These are phyloP conservation scores for Fraxinus angustifolia DNA, from an alignment of 305 asterid genomes.

Conservation along the genomic window DNA sequence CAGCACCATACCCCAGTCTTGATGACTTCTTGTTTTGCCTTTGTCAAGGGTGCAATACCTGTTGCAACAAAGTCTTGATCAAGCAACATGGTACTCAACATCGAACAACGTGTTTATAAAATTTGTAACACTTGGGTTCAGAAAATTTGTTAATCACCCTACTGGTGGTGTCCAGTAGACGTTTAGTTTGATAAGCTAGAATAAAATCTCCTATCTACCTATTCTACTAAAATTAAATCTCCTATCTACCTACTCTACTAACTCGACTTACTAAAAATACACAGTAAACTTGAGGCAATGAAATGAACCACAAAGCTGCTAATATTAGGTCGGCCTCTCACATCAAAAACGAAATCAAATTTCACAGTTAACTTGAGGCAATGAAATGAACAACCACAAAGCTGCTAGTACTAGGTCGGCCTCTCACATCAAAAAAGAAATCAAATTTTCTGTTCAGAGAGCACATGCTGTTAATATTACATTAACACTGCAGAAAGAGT, in stretches of 20 bases:
- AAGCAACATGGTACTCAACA: neutral
- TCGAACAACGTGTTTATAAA: neutral
- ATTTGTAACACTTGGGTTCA: neutral
- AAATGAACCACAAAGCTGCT: neutral
- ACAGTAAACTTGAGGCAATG: neutral
- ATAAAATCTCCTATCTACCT: neutral
- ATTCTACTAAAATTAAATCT: too few species aligned
- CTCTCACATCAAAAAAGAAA: neutral
- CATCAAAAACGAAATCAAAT: neutral
- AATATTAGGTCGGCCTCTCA: neutral
- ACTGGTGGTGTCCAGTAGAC: neutral
- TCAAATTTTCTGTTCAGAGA: neutral
- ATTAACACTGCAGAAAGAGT: neutral
- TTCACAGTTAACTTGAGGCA: neutral
- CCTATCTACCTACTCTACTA: neutral
- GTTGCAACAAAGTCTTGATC: neutral
- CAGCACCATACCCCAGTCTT: slow-evolving; percentile 64
- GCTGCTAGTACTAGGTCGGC: neutral
- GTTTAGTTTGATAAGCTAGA: neutral
- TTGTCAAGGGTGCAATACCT: neutral
- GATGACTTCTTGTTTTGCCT: slow-evolving; percentile 32
- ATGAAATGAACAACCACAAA: neutral
- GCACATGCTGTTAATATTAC: neutral
- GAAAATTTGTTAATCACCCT: neutral
- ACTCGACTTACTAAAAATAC: neutral